Percentiles rank a stretch among this genome's conserved stretches.
phyloP scores from a whole-genome alignment of 192 early-diverging fungal species.

The Coemansia guatemalensis region DNA sequence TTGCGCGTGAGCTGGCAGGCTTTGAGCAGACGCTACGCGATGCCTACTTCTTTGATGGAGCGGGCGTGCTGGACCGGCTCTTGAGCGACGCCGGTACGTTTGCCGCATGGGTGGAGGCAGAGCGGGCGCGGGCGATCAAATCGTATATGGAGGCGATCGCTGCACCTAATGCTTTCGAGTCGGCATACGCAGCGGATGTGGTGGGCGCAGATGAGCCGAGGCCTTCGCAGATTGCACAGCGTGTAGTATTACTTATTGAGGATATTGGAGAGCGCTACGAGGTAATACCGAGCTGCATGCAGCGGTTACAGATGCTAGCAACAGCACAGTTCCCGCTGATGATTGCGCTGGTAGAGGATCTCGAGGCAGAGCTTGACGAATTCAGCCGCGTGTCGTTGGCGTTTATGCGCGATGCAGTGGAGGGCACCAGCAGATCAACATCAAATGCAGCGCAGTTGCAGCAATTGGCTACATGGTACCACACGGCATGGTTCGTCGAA shows the following conservation, averaged over 20 bases:
- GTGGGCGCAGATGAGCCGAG: constrained; percentile 55
- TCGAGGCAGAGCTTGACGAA: constrained; percentile 49
- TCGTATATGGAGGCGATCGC: constrained; percentile 65
- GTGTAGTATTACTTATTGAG: constrained; percentile 61
- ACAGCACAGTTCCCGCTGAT: constrained; percentile 66
- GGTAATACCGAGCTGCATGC: constrained; percentile 58
- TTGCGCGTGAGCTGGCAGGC: constrained; percentile 59
- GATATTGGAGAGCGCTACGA: constrained; percentile 63
- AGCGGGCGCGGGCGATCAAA: constrained; percentile 59
- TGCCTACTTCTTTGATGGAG: constrained; percentile 54
- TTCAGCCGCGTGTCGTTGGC: constrained; percentile 52
- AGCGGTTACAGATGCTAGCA: constrained; percentile 58
- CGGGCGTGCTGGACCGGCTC: constrained; percentile 52
- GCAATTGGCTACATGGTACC: constrained; percentile 44
- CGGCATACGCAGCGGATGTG: constrained; percentile 54
- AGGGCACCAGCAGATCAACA: constrained; percentile 10
- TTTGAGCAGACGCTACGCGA: constrained; percentile 71
- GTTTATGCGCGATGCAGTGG: constrained; percentile 38
- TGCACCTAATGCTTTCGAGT: constrained; percentile 62
- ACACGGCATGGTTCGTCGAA: constrained; percentile 48
- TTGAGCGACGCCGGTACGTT: constrained; percentile 59
- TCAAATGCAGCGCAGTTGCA: constrained; percentile 30
- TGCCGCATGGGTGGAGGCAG: constrained; percentile 68
- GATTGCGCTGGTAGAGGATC: constrained; percentile 54
- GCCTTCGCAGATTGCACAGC: constrained; percentile 63